Evolutionary conservation across 495 filamentous ascomycete genomes (phyloP).

Genomic region (Entonaema liquescens): DNA sequence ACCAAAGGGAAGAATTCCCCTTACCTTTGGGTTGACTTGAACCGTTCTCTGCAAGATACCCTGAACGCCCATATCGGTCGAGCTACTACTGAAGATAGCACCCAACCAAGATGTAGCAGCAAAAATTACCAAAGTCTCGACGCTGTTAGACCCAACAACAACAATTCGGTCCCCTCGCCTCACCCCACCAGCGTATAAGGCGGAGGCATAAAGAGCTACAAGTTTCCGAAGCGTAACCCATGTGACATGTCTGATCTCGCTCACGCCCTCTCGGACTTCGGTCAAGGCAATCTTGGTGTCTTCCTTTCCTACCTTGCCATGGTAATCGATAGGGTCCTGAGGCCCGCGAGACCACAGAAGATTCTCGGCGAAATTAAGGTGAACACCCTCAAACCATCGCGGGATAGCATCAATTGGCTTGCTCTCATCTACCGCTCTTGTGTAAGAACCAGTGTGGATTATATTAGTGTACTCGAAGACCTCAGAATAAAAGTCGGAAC

Average conservation of each 20-base stretch:
- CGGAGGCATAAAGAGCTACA: slow-evolving; percentile 65
- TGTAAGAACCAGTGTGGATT: slow-evolving; percentile 68
- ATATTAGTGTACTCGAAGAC: slow-evolving; percentile 66
- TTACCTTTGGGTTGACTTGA: slow-evolving; percentile 71
- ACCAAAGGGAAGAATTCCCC: not conserved
- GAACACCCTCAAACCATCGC: slow-evolving; percentile 71
- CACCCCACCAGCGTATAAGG: slow-evolving; percentile 70
- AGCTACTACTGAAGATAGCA: slow-evolving; percentile 73
- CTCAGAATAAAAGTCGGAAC: slow-evolving; percentile 72
- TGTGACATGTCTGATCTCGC: slow-evolving; percentile 64
- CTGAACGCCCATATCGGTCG: slow-evolving; percentile 81
- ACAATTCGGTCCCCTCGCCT: slow-evolving; percentile 75
- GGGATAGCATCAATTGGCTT: slow-evolving; percentile 74
- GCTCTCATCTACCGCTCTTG: slow-evolving; percentile 69
- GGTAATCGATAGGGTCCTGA: slow-evolving; percentile 40
- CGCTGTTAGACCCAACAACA: slow-evolving; percentile 73
- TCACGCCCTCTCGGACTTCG: slow-evolving; percentile 75
- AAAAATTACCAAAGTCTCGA: slow-evolving; percentile 74
- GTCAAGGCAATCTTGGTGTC: slow-evolving; percentile 72
- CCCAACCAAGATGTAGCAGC: slow-evolving; percentile 72
- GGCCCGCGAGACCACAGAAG: slow-evolving; percentile 59
- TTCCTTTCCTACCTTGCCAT: slow-evolving; percentile 67
- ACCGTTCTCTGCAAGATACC: slow-evolving; percentile 77
- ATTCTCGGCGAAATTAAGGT: slow-evolving; percentile 72
- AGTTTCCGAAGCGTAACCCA: slow-evolving; percentile 68